phyloP scores from a whole-genome alignment of 169 alveolate genomes.

The Plasmodium vivax region DNA sequence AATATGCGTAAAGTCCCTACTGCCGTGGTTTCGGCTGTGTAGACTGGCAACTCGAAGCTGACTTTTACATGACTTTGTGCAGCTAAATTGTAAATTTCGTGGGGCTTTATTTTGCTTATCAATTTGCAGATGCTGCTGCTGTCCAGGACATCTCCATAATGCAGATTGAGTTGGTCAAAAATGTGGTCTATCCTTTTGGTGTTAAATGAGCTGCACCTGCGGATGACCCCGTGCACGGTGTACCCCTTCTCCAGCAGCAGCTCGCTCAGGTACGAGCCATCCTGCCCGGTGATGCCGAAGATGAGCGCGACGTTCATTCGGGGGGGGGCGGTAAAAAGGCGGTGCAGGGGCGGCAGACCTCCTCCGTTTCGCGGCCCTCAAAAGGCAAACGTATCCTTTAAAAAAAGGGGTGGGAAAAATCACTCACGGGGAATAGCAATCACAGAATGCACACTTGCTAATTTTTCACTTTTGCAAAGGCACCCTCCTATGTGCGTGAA shows the following conservation, averaged over 20 bases:
- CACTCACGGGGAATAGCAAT: neutral
- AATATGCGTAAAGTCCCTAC: constrained; percentile 83
- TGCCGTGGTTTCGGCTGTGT: constrained; percentile 85
- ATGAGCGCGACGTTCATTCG: constrained; percentile 78
- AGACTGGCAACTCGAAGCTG: constrained; percentile 88
- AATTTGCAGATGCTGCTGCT: constrained; percentile 74
- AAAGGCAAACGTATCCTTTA: neutral
- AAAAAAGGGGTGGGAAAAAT: neutral
- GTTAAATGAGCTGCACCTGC: constrained; percentile 85
- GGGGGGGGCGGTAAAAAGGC: neutral
- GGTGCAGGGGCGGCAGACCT: neutral
- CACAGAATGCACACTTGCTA: neutral
- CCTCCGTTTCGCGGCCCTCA: neutral
- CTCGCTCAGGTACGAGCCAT: constrained; percentile 90
- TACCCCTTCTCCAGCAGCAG: constrained; percentile 85
- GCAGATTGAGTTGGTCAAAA: constrained; percentile 82
- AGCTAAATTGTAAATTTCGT: constrained; percentile 86
- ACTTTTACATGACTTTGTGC: constrained; percentile 89
- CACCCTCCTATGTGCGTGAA: neutral
- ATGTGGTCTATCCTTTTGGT: constrained; percentile 82
- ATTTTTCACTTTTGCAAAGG: neutral
- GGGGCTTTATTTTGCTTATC: constrained; percentile 77
- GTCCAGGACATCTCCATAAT: constrained; percentile 88
- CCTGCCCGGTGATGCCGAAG: constrained; percentile 91
- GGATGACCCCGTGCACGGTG: constrained; percentile 84